These are phyloP conservation scores for Plantago rigida DNA, from an alignment of 305 asterid genomes.

Conservation along the genomic window DNA sequence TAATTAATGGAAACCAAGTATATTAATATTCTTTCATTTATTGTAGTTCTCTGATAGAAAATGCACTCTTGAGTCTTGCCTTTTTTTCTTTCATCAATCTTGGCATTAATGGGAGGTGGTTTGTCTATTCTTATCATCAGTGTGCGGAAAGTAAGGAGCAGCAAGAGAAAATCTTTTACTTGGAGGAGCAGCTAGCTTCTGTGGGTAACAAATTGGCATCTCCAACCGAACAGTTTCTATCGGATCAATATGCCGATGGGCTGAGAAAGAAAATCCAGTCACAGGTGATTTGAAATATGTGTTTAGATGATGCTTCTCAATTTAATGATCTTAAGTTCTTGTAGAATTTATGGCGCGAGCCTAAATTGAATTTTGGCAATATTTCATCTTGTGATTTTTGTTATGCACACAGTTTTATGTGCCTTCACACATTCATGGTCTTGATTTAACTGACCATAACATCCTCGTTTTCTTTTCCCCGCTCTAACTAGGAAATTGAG, in stretches of 20 bases:
- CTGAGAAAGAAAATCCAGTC: conserved; percentile 63
- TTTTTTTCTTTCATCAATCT: neutral
- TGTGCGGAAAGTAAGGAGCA: conserved; percentile 67
- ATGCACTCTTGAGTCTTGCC: neutral
- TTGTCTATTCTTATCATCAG: conserved; percentile 37
- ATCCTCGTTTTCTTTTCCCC: neutral
- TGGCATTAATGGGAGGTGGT: neutral
- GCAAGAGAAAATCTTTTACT: conserved; percentile 44
- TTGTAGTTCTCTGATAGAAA: neutral
- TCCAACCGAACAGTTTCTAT: conserved; percentile 37
- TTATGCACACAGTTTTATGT: neutral
- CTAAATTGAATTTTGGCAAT: neutral
- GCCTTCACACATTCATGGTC: neutral
- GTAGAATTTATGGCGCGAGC: no score
- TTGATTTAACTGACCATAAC: neutral
- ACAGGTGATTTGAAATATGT: conserved; percentile 41
- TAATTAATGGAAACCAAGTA: conserved; percentile 2
- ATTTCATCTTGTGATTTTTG: neutral
- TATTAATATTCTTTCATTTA: neutral
- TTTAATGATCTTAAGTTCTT: no score
- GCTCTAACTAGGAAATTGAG: conserved; percentile 66
- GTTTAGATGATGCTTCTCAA: no score
- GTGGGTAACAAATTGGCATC: conserved; percentile 34
- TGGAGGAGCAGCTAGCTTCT: conserved; percentile 67
- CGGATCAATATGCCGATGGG: conserved; percentile 58